Conservation (phyloP, 257 asterid species). For the Przewalskia tangutica region DNA sequence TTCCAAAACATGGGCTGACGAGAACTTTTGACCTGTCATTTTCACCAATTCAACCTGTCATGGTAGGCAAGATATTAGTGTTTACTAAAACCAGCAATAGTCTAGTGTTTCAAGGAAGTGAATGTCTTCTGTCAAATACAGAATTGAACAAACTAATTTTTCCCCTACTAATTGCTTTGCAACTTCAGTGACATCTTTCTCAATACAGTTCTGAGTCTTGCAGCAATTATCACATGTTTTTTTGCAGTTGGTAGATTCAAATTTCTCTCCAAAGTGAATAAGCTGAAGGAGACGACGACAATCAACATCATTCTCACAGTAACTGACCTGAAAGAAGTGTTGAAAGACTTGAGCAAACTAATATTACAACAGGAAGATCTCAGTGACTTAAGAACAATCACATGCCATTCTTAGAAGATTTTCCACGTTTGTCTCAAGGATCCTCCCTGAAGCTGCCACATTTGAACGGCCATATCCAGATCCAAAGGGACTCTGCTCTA, state of each 20-base stretch:
- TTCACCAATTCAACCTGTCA: conserved; percentile 80
- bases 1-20: conserved; percentile 89
- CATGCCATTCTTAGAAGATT: conserved; percentile 86
- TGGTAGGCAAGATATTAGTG: neutral
- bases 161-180: conserved; percentile 80
- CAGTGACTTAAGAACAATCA: neutral
- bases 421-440: conserved; percentile 81
- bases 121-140: neutral
- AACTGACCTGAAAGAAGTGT: conserved; percentile 69
- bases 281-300: conserved; percentile 94
- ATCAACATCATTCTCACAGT: conserved; percentile 85
- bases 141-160: neutral
- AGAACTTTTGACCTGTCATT: conserved; percentile 62
- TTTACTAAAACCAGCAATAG: neutral
- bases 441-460: conserved; percentile 54
- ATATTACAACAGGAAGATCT: neutral
- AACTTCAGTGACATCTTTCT: conserved; percentile 70
- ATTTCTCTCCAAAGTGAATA: conserved; percentile 95
- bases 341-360: conserved; percentile 4
- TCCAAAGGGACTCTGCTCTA: conserved; percentile 52
- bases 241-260: conserved; percentile 62
- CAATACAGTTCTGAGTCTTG: conserved; percentile 52
- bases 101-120: neutral
- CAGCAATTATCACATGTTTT: conserved; percentile 95
- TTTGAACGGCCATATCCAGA: conserved; percentile 51